Evolutionary conservation across 2,329 filamentous ascomycete genomes (phyloP).

Genomic region (Penicillium sp.): DNA sequence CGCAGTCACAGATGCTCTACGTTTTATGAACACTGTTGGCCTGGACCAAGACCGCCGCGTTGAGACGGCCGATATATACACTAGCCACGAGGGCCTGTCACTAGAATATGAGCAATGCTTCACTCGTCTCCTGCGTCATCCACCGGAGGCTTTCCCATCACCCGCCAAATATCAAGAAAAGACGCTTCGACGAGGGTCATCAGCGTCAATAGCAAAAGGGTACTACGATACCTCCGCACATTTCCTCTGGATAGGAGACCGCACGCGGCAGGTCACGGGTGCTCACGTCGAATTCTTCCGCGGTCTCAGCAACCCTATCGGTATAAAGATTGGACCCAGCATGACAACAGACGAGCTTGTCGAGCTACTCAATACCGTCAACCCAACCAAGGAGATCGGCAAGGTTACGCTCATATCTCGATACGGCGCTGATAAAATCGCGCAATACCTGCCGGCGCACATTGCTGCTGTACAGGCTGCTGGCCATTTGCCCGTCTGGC

Average conservation of each 20-base stretch:
- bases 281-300: conserved; percentile 97
- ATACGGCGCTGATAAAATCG: conserved; percentile 78
- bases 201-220: conserved; percentile 47
- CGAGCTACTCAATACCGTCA: conserved; percentile 75
- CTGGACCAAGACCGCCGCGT: conserved; percentile 80
- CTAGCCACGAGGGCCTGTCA: conserved; percentile 88
- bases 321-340: conserved; percentile 89
- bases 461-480: conserved; percentile 84
- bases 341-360: conserved; percentile 75
- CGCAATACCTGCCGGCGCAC: conserved; percentile 71
- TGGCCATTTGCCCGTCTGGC: conserved; percentile 80
- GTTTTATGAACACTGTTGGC: conserved; percentile 91
- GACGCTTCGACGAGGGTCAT: conserved; percentile 24
- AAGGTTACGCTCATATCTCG: conserved; percentile 96
- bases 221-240: conserved; percentile 95
- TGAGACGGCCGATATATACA: conserved; percentile 90
- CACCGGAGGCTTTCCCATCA: conserved; percentile 41
- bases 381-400: conserved; percentile 75
- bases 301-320: conserved; percentile 91
- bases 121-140: conserved; percentile 69
- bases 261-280: conserved; percentile 87
- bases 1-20: conserved; percentile 83
- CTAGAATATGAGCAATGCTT: conserved; percentile 91
- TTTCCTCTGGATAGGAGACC: conserved; percentile 97
- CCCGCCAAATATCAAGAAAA: conserved; percentile 19